phyloP scores from a whole-genome alignment of 2,329 filamentous ascomycete species.

The Diaporthe citrichinensis region DNA sequence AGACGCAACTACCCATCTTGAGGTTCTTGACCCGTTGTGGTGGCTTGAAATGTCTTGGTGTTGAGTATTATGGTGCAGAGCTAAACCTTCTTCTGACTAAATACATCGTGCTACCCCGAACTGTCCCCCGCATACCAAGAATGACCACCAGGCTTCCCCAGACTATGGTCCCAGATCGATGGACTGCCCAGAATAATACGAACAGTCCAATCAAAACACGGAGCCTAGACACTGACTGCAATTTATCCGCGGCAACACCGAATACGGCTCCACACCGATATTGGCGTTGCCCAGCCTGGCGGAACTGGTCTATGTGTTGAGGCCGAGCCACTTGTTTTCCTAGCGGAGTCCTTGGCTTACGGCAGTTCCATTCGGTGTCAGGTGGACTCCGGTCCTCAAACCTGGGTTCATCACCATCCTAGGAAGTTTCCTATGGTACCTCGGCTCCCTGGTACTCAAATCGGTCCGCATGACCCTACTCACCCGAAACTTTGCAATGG shows the following conservation, averaged over 20 bases:
- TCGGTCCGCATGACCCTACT: background rate
- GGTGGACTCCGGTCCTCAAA: background rate
- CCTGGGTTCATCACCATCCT: too few species aligned
- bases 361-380: background rate
- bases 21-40: constrained; percentile 2
- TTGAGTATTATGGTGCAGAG: background rate
- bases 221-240: background rate
- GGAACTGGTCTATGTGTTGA: background rate
- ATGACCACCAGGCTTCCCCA: background rate
- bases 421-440: background rate
- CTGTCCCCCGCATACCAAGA: constrained; percentile 20
- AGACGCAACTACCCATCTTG: constrained; percentile 13
- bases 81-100: background rate
- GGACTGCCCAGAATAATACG: background rate
- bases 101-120: background rate
- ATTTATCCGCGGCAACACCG: background rate
- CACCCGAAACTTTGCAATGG: background rate
- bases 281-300: constrained; percentile 9
- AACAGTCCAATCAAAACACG: background rate
- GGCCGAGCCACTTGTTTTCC: constrained; percentile 27
- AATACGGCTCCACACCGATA: background rate
- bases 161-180: background rate
- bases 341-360: constrained; percentile 10
- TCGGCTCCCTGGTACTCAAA: background rate
- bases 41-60: constrained; percentile 15